phyloP scores from a whole-genome alignment of 2,329 filamentous ascomycete genomes.

The Sporothrix curviconia region DNA sequence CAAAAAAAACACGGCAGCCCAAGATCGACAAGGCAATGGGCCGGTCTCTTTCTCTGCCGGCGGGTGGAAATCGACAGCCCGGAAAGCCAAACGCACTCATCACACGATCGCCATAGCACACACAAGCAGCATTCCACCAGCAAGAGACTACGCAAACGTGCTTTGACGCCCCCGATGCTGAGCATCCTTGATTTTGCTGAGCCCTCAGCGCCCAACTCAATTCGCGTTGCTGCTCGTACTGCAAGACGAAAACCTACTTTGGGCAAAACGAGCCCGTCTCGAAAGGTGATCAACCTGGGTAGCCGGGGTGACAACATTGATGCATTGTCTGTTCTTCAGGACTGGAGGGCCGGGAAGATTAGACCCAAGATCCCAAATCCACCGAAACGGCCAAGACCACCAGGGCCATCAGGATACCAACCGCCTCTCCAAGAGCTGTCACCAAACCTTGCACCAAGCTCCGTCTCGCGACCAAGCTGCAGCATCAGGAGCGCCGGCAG shows the following conservation, averaged over 20 bases:
- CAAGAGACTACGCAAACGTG: background rate
- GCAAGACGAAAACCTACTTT: constrained; percentile 40
- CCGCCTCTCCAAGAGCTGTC: constrained; percentile 12
- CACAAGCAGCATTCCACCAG: background rate
- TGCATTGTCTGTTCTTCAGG: constrained; percentile 43
- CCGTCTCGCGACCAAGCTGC: background rate
- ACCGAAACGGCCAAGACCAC: background rate
- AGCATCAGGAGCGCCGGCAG: background rate
- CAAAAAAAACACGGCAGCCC: constrained; percentile 25
- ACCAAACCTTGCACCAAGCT: background rate
- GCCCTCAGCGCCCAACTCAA: constrained; percentile 47
- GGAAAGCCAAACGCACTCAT: background rate
- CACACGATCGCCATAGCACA: background rate
- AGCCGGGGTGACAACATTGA: constrained; percentile 56
- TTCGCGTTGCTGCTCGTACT: constrained; percentile 55
- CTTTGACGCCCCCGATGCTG: constrained; percentile 37
- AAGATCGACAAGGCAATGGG: constrained; percentile 26
- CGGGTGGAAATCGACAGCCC: constrained; percentile 37
- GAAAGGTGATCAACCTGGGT: constrained; percentile 54
- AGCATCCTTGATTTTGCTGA: constrained; percentile 57
- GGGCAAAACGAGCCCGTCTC: constrained; percentile 49
- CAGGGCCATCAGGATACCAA: background rate
- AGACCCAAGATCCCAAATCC: constrained; percentile 26
- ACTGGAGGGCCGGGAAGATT: constrained; percentile 52
- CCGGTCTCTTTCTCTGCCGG: constrained; percentile 50